Conservation (phyloP, 1,284 basidiomycete species). For the Cerioporus squamosus region DNA sequence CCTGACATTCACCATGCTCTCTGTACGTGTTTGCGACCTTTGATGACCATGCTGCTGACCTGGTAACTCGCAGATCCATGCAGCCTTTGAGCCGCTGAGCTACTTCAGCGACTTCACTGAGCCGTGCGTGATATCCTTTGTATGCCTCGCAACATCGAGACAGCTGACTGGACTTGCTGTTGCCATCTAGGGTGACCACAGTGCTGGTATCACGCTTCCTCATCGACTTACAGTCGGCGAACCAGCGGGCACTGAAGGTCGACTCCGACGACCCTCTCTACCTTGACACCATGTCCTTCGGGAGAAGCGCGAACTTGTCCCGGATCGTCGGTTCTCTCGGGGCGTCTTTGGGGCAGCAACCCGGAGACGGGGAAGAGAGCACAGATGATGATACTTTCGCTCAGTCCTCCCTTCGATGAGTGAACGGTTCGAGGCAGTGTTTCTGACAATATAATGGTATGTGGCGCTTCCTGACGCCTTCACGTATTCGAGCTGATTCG, state of each 20-base stretch:
- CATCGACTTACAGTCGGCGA: background rate
- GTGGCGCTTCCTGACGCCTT: no score
- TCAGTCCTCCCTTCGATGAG: no score
- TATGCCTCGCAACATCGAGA: no score
- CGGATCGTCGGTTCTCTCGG: no score
- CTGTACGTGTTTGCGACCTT: background rate
- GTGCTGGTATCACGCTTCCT: slow-evolving; percentile 1
- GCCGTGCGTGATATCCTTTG: background rate
- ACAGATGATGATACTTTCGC: no score
- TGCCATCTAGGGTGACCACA: background rate
- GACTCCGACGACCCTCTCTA: background rate
- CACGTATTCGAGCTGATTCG: no score
- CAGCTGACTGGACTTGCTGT: background rate
- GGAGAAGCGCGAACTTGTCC: no score
- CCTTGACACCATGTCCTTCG: background rate
- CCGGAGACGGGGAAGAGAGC: no score
- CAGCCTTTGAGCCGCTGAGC: background rate
- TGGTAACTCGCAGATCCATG: background rate
- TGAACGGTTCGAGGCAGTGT: no score
- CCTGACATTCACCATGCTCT: background rate
- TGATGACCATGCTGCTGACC: no score
- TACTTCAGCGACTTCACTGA: background rate
- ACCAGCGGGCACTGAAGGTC: background rate
- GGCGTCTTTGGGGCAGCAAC: no score
- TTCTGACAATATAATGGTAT: no score